Evolutionary conservation across 176 grass and related monocot genomes (phyloP), one percentile per base, ranked within the genome.

Genomic region (Microstegium vimineum): DNA sequence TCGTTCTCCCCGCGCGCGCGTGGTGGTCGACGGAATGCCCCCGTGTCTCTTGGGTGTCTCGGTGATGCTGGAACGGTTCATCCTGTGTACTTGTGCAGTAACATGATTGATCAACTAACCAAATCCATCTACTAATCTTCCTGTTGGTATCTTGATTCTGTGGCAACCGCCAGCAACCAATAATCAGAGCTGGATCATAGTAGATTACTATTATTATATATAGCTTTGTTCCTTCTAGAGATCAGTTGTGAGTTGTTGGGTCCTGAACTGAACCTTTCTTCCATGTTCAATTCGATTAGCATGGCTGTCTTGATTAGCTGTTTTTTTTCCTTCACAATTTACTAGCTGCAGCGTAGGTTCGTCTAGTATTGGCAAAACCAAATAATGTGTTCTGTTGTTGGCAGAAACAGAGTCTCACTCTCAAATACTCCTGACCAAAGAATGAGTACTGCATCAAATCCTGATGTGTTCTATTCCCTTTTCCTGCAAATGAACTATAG

Each of bases 11-110:
- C 10, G 9, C 31, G 61, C 67, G 36, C 41, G 66, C 66, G 0
- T 1, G 23, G 22, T 82, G 87, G 51, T 88, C 76, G 73, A 87
- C 73, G 67, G 59, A 82, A 85, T 82, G 84, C 78, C 65, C 25
- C 22, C 33, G 20, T 59, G 54, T n/a, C 17, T 59, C 73, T 37
- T 15, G 73, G 31, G 73, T 51, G 43, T 32, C 37, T 22, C n/a
- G 2, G 27, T 60, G 52, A n/a, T 11, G 2, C n/a, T 59, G 54
- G 8, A 59, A 57, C 52, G 52, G 22, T 23, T 57, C 52, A 56
- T 56, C 52, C 52, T 56, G 52, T 43, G 41, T 15, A 11, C n/a
- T n/a, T n/a, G n/a, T n/a, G n/a, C 1, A n/a, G 54, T 59, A 25
- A 25, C 54, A 8, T 25, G 54, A 11, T 25, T 54, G 41, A 75